Evolutionary conservation across 1,284 basidiomycete species (phyloP).

Genomic region (Neolentinus lepideus): DNA sequence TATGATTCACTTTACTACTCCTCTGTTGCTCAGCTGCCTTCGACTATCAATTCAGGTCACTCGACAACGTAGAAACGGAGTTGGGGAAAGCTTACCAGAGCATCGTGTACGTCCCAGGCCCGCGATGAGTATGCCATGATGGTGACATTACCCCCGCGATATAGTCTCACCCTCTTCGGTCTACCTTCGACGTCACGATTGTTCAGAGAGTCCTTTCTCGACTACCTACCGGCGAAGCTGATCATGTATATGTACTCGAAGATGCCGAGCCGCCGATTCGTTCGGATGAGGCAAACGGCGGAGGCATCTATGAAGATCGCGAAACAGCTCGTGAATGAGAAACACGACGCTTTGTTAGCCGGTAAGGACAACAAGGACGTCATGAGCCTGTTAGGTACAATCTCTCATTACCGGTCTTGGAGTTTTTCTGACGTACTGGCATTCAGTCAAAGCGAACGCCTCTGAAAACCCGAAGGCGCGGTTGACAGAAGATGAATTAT

Average conservation of each 20-base stretch:
- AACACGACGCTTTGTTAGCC: conserved; percentile 24
- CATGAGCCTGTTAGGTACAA: conserved; percentile 36
- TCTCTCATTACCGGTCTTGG: too few species aligned
- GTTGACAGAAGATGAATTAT: conserved; percentile 43
- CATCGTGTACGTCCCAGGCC: conserved; percentile 8
- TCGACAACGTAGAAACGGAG: conserved; percentile 19
- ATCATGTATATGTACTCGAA: neutral
- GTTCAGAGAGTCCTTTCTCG: neutral
- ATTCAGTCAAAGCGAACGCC: conserved; percentile 46
- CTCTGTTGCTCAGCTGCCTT: conserved; percentile 19
- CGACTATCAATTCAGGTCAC: conserved; percentile 24
- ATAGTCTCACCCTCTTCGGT: neutral
- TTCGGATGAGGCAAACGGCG: conserved; percentile 23
- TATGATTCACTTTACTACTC: neutral
- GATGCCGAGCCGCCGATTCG: neutral
- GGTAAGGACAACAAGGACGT: conserved; percentile 28
- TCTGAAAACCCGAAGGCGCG: conserved; percentile 33
- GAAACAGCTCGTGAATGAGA: conserved; percentile 30
- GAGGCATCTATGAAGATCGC: conserved; percentile 31
- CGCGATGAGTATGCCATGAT: neutral
- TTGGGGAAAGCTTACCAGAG: conserved; percentile 21
- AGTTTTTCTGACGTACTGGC: too few species aligned
- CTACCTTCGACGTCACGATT: neutral
- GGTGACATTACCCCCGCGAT: neutral
- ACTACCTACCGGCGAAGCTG: neutral